These are phyloP conservation scores for Neonectria coccinea DNA, from an alignment of 2,329 filamentous ascomycete genomes.

Conservation along the genomic window DNA sequence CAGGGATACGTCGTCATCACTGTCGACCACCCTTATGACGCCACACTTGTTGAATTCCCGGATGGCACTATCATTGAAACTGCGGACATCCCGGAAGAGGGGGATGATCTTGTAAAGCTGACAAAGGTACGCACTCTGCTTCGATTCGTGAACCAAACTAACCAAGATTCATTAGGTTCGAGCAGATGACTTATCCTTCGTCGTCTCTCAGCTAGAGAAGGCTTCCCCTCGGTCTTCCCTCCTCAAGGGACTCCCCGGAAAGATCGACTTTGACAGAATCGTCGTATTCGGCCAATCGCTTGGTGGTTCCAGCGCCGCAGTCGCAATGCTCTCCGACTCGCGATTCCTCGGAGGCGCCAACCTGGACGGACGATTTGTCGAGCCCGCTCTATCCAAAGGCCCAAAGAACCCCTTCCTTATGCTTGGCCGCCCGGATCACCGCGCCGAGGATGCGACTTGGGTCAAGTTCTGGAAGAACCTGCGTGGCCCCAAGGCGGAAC, in stretches of 20 bases:
- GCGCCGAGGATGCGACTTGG: constrained; percentile 49
- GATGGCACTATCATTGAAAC: constrained; percentile 49
- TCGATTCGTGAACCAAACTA: neutral
- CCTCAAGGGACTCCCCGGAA: constrained; percentile 39
- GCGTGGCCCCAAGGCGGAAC: constrained; percentile 41
- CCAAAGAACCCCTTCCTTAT: constrained; percentile 48
- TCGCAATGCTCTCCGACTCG: constrained; percentile 46
- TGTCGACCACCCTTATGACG: constrained; percentile 63
- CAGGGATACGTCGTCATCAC: constrained; percentile 59
- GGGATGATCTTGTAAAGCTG: constrained; percentile 29
- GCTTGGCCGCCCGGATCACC: constrained; percentile 47
- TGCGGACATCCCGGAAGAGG: constrained; percentile 31
- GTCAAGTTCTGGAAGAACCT: constrained; percentile 45
- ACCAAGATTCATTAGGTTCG: constrained; percentile 44
- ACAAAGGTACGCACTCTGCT: constrained; percentile 27
- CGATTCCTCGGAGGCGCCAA: constrained; percentile 54
- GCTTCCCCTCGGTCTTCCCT: constrained; percentile 29
- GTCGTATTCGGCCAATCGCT: constrained; percentile 55
- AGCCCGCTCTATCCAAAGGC: constrained; percentile 45
- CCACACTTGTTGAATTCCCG: constrained; percentile 59
- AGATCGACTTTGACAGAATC: constrained; percentile 45
- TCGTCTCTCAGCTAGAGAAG: constrained; percentile 50
- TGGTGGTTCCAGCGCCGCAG: constrained; percentile 53
- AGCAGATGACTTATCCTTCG: constrained; percentile 52
- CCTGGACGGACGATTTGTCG: constrained; percentile 54